phyloP scores from a whole-genome alignment of 2,329 filamentous ascomycete genomes.

The Dendrostoma leiphaemia region DNA sequence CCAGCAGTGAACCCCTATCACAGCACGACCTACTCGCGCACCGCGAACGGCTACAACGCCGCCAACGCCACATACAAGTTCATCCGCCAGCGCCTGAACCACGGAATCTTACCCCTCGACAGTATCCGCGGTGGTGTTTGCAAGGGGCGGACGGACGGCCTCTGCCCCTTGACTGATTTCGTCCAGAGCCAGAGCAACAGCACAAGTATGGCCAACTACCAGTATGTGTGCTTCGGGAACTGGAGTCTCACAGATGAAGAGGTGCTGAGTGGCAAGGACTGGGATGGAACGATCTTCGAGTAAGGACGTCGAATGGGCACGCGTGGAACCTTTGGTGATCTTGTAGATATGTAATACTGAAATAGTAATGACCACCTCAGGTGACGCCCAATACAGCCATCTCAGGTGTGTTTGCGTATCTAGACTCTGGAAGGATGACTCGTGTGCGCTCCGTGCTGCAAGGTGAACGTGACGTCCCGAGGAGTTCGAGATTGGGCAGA shows the following conservation, averaged over 20 bases:
- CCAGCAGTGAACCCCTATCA: slow-evolving; percentile 38
- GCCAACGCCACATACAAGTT: slow-evolving; percentile 42
- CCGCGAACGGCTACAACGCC: slow-evolving; percentile 44
- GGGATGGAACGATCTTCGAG: slow-evolving; percentile 36
- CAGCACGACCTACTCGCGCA: slow-evolving; percentile 38
- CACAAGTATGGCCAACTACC: slow-evolving; percentile 40
- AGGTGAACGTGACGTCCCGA: no score
- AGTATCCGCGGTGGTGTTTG: slow-evolving; percentile 46
- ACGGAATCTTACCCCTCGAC: slow-evolving; percentile 45
- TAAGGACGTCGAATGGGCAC: neutral
- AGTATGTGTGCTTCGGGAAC: slow-evolving; percentile 47
- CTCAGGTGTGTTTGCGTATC: neutral
- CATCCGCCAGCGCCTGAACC: slow-evolving; percentile 47
- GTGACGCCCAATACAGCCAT: neutral
- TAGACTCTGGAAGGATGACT: neutral
- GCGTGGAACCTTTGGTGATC: neutral
- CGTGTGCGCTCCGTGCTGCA: neutral
- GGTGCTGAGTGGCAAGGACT: slow-evolving; percentile 37
- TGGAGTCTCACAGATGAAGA: slow-evolving; percentile 36
- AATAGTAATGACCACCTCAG: neutral
- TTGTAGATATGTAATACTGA: neutral
- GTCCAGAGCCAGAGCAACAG: slow-evolving; percentile 37
- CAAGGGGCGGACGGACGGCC: slow-evolving; percentile 38
- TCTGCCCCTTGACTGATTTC: slow-evolving; percentile 42
- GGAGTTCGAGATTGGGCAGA: no score